Evolutionary conservation across 2,329 filamentous ascomycete genomes (phyloP).

Genomic region (Colletotrichum sp.): DNA sequence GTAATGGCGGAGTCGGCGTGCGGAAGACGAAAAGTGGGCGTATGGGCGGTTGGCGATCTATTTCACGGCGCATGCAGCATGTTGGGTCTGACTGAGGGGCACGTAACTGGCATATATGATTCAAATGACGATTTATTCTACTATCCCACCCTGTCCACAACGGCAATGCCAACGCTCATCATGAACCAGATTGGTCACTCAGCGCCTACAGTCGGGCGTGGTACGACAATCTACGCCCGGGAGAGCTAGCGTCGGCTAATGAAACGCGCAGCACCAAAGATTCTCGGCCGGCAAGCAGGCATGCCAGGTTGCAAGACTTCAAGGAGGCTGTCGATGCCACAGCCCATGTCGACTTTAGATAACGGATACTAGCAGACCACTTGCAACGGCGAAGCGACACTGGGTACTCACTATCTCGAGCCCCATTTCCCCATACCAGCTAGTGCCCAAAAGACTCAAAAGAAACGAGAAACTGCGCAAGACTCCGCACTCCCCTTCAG

Average conservation of each 20-base stretch:
- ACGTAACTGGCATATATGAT: constrained; percentile 3
- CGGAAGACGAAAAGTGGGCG: constrained; percentile 14
- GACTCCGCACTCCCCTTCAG: neutral
- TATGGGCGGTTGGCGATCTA: constrained; percentile 2
- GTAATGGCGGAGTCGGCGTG: neutral
- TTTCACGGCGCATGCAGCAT: constrained; percentile 12
- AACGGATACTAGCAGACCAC: neutral
- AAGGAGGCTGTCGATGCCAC: neutral
- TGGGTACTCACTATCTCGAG: neutral
- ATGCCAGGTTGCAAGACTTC: neutral
- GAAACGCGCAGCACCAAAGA: neutral
- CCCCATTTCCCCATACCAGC: neutral
- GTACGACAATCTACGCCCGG: neutral
- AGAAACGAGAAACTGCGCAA: neutral
- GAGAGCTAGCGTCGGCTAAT: neutral
- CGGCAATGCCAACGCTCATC: neutral
- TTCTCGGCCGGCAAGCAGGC: neutral
- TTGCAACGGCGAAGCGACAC: neutral
- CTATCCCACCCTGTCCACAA: neutral
- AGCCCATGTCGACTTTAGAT: neutral
- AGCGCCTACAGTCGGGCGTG: neutral
- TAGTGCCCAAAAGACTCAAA: neutral
- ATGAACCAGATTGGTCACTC: neutral
- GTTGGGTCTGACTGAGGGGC: neutral
- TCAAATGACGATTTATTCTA: neutral